A percentile compares a stretch with the other conserved stretches of the same genome.
phyloP scores from a whole-genome alignment of 352 stramenopile species.

The Hyaloperonospora arabidopsidis region DNA sequence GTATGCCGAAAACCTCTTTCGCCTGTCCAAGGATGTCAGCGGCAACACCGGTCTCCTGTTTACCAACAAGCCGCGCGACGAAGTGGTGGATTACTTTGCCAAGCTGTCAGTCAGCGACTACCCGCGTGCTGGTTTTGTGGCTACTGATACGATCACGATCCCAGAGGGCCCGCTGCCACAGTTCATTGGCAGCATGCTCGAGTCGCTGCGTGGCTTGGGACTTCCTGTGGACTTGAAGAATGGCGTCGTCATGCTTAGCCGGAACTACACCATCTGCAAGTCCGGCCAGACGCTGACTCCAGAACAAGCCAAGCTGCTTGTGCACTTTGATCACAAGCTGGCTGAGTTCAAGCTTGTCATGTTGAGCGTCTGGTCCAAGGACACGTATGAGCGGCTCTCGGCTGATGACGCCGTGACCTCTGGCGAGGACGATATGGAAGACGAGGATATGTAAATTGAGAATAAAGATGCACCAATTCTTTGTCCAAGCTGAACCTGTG shows the following conservation, averaged over 20 bases:
- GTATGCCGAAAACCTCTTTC: constrained; percentile 92
- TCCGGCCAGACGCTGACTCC: constrained; percentile 89
- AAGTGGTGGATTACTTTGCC: constrained; percentile 90
- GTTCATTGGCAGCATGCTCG: constrained; percentile 94
- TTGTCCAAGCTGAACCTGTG: not conserved
- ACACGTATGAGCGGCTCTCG: constrained; percentile 67
- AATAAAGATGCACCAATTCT: constrained; percentile 11
- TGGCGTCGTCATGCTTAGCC: constrained; percentile 87
- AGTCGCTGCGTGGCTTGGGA: constrained; percentile 93
- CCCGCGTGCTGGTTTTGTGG: constrained; percentile 89
- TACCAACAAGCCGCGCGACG: constrained; percentile 86
- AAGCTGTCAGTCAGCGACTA: constrained; percentile 89
- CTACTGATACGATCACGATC: constrained; percentile 85
- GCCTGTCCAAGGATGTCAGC: constrained; percentile 87
- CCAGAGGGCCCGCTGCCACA: constrained; percentile 84
- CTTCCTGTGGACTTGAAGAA: constrained; percentile 96
- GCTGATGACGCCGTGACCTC: constrained; percentile 29
- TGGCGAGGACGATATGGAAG: constrained; percentile 38
- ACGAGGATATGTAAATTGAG: constrained; percentile 54
- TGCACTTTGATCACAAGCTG: constrained; percentile 87
- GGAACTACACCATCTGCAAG: constrained; percentile 92
- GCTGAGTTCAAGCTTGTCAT: constrained; percentile 77
- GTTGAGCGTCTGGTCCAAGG: constrained; percentile 70
- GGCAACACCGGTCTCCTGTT: constrained; percentile 93
- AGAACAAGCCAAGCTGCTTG: constrained; percentile 93